Evolutionary conservation across 2,329 filamentous ascomycete genomes (phyloP).

Genomic region (Metarhizium anisopliae): DNA sequence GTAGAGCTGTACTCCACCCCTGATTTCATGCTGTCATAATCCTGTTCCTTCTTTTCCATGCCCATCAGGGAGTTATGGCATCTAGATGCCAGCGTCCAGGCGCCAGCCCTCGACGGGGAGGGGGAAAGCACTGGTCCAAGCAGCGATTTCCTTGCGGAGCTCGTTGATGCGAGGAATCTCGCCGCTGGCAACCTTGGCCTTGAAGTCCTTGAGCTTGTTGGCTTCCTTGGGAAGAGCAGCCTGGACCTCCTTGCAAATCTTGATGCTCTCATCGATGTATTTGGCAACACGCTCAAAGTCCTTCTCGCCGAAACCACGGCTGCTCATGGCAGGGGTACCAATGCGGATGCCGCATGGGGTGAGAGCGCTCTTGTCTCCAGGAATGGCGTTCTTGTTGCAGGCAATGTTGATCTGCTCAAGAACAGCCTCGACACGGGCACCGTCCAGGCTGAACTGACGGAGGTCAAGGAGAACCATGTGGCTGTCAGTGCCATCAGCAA

Average conservation of each 20-base stretch:
- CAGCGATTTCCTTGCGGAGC: conserved; percentile 80
- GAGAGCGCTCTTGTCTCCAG: conserved; percentile 93
- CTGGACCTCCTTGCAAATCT: conserved; percentile 85
- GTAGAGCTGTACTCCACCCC: conserved; percentile 2
- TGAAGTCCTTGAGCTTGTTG: conserved; percentile 99
- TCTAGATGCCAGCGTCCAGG: conserved; percentile 49
- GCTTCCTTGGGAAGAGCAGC: conserved; percentile 80
- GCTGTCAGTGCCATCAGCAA: conserved; percentile 91
- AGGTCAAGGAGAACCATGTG: conserved; percentile 96
- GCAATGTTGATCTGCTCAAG: conserved; percentile 98
- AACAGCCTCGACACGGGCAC: conserved; percentile 89
- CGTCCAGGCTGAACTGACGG: conserved; percentile 77
- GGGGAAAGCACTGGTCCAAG: conserved; percentile 84
- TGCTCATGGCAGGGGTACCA: conserved; percentile 95
- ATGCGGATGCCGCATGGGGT: conserved; percentile 93
- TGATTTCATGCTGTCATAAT: not conserved
- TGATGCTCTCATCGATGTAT: conserved; percentile 86
- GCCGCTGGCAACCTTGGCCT: conserved; percentile 75
- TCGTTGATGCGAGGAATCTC: conserved; percentile 73
- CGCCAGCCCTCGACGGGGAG: conserved; percentile 75
- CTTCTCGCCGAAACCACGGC: conserved; percentile 81
- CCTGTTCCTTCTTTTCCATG: not conserved
- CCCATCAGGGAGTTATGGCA: not conserved
- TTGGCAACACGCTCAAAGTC: conserved; percentile 85
- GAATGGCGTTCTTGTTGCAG: conserved; percentile 99